Evolutionary conservation across 1,139 yeast species (phyloP), one percentile per base, ranked within the genome.

Genomic region (Debaryomycetaceae sp.): DNA sequence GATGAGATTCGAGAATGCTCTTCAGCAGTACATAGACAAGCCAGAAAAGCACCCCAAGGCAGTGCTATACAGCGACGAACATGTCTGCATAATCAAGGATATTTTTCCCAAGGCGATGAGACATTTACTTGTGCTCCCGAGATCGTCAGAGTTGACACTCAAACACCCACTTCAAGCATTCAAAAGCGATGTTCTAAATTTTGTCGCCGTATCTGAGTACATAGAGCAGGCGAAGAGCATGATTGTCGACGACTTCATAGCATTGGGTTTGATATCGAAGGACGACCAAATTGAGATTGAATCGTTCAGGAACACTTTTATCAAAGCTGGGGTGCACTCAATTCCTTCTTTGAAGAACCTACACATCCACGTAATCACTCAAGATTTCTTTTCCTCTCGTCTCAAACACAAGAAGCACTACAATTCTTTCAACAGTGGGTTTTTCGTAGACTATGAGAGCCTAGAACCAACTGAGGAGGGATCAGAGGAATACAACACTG

Each of bases 301-400:
- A 11, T 55, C 57, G 27, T 66, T 68, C 40, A 55, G 63, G 24
- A 63, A 65, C 7, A 53, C 57, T 0, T 76, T 72, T 46, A 66
- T 87, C n/a, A 67, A 67, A 47, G 75, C 73, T 3, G 95, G 96
- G 0, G 75, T 87, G 22, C 96, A 87, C 61, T 66, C 86, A 3
- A 75, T 76, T 1, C 96, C 96, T 1, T 83, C 91, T 1, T 58
- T 87, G 72, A 63, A 62, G 39, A 85, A 87, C 56, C 58, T 87
- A 35, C 96, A 87, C 56, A 68, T 87, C 24, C 96, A 87, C 64
- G 80, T 87, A 11, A 72, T 87, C 41, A 80, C 91, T 0, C 71
- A 66, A 41, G 96, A 87, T 61, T 75, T 85, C 56, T 55, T 70
- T 53, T 79, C 87, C 6, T 64, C 65, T 0, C 52, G 70, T 24